Evolutionary conservation across 768 basidiomycete species (phyloP).

Genomic region (Rhizopogon vulgaris): DNA sequence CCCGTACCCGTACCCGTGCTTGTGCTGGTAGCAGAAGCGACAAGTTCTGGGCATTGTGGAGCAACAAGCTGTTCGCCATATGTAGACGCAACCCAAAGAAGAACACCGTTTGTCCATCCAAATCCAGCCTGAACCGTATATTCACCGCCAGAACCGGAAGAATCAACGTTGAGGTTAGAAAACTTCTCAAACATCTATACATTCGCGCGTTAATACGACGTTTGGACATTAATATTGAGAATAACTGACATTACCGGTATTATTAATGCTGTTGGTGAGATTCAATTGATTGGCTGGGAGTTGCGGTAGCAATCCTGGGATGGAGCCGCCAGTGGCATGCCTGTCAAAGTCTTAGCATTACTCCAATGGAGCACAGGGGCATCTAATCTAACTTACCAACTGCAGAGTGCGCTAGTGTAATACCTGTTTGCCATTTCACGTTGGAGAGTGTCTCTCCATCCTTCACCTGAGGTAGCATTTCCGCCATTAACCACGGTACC

Average conservation of each 20-base stretch:
- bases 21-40: slow-evolving; percentile 6
- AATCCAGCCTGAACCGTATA: slow-evolving; percentile 87
- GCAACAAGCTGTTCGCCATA: slow-evolving; percentile 56
- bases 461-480: slow-evolving; percentile 52
- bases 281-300: slow-evolving; percentile 68
- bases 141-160: slow-evolving; percentile 77
- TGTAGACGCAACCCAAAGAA: slow-evolving; percentile 66
- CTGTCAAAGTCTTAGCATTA: slow-evolving; percentile 28
- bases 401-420: slow-evolving; percentile 76
- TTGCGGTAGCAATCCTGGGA: slow-evolving; percentile 60
- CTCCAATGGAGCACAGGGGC: background rate
- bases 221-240: background rate
- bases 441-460: slow-evolving; percentile 56
- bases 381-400: slow-evolving; percentile 54
- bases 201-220: background rate
- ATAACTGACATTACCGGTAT: slow-evolving; percentile 67
- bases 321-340: slow-evolving; percentile 85
- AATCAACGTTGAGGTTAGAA: slow-evolving; percentile 71
- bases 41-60: slow-evolving; percentile 56
- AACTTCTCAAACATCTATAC: slow-evolving; percentile 88
- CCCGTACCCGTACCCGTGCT: slow-evolving; percentile 6
- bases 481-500: slow-evolving; percentile 65
- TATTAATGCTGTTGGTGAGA: slow-evolving; percentile 55
- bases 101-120: slow-evolving; percentile 85
- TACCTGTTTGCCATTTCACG: slow-evolving; percentile 84